phyloP scores from a whole-genome alignment of 2,329 filamentous ascomycete species.

The Fusarium buxicola region DNA sequence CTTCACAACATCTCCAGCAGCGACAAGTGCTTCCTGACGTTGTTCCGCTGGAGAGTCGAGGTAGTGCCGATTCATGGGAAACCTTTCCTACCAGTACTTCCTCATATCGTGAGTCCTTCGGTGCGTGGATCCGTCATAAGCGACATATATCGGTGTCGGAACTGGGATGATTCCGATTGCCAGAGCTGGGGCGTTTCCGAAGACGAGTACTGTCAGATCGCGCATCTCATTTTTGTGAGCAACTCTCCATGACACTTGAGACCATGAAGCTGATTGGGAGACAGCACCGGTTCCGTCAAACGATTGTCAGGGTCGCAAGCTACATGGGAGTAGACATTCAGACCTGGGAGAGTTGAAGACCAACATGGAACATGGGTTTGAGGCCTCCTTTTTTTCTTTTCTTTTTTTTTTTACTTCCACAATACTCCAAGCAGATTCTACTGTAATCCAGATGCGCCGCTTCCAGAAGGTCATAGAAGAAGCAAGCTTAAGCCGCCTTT shows the following conservation, averaged over 20 bases:
- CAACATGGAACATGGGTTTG: too few relatives aligned
- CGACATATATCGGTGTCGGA: not conserved
- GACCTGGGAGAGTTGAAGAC: not conserved
- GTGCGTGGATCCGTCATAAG: not conserved
- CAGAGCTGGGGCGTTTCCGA: not conserved
- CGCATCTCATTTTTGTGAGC: not conserved
- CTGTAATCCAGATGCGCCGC: too few relatives aligned
- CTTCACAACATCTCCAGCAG: not conserved
- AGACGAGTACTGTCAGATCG: not conserved
- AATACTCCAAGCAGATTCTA: too few relatives aligned
- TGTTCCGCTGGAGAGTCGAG: conserved; percentile 1
- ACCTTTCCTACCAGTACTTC: not conserved
- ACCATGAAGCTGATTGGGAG: not conserved
- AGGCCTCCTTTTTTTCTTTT: too few relatives aligned
- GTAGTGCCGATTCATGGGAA: not conserved
- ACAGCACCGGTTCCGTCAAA: not conserved
- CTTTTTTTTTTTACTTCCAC: too few relatives aligned
- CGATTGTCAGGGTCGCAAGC: not conserved
- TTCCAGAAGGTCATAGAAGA: too few relatives aligned
- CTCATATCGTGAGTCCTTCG: not conserved
- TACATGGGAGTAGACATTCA: not conserved
- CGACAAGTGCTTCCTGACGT: not conserved
- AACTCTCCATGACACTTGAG: not conserved
- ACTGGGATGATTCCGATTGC: not conserved
- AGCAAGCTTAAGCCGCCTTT: too few relatives aligned